Base-by-base conservation (phyloP, 1,284 basidiomycete species). In the Somion occarium region DNA sequence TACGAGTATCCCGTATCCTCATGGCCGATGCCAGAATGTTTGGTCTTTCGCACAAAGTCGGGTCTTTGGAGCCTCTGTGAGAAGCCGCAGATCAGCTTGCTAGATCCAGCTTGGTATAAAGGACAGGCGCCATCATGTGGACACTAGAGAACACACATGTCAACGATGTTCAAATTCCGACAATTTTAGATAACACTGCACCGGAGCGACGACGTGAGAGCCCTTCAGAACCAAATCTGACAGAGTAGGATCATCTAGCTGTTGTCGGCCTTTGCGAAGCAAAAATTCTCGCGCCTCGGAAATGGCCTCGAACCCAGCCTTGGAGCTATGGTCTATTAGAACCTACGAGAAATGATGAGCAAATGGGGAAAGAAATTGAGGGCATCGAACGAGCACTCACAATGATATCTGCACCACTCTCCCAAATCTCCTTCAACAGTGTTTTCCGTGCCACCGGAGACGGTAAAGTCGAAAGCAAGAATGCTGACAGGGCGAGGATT, bases 101-200 rank as follows among this genome's bases (percentile, higher is more conserved):
- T 69, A 20, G 70, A 64, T 20, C 81, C 80, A 19, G 77, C 71
- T 55, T 74, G 70, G 62, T 78, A 73, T 12, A 91, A 69, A 3
- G 97, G 96, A 64, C 97, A 99, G 22, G 75, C 74, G 13, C 76
- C 76, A 64, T 99, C 95, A 64, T 99, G 96, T 20, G 97, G 92
- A 64, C 97, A 99, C 79, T 94, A 68, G 3, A 52, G 51, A 30
- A 37, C 44, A 34, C 41, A 50, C 25, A 23, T 23, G 15, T 47
- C 24, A 34, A 26, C 11, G 9, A 11, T 19, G 25, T 24, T 23
- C n/a, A 34, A 27, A 47, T 47, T 19, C 15, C 30, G 30, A 26
- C 15, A 27, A 26, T 11, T 11, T 38, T 22, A 23, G 30, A n/a
- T 27, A 22, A 7, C 13, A 5, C 72, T 80, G 67, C 64, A 93